phyloP scores from a whole-genome alignment of 805 yeast genomes.

The Pichia manshurica region DNA sequence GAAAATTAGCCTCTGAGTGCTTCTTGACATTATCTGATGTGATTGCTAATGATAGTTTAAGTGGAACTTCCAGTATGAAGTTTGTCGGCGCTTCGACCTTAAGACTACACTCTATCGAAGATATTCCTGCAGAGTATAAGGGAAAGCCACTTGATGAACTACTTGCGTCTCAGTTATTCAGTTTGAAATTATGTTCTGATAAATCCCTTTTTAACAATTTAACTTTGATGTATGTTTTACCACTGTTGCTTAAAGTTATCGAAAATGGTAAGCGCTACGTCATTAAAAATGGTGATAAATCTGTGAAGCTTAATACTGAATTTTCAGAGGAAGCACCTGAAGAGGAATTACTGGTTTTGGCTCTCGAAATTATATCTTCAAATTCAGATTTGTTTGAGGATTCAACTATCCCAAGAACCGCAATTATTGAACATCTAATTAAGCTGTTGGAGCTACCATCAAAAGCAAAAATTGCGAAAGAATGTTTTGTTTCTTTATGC shows the following conservation, averaged over 20 bases:
- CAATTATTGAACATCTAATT: conserved; percentile 56
- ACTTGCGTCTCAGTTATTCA: conserved; percentile 63
- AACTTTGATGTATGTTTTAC: conserved; percentile 68
- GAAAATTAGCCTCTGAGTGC: conserved; percentile 39
- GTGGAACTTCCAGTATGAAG: conserved; percentile 40
- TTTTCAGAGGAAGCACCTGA: conserved; percentile 79
- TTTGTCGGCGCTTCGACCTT: conserved; percentile 68
- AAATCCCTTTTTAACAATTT: conserved; percentile 64
- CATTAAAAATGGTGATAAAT: conserved; percentile 45
- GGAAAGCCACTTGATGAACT: conserved; percentile 51
- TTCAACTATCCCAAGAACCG: conserved; percentile 60
- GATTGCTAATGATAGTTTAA: conserved; percentile 37
- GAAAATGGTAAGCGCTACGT: conserved; percentile 58
- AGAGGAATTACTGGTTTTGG: conserved; percentile 77
- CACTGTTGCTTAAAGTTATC: conserved; percentile 64
- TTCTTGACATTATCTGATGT: conserved; percentile 52
- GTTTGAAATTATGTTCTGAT: conserved; percentile 67
- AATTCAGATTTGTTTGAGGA: conserved; percentile 68
- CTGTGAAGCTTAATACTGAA: conserved; percentile 49
- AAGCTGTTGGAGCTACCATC: conserved; percentile 67
- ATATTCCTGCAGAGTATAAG: conserved; percentile 40
- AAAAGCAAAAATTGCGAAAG: conserved; percentile 77
- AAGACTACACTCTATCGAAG: conserved; percentile 44
- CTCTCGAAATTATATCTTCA: conserved; percentile 65
- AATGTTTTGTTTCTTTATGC: conserved; percentile 70